phyloP scores from a whole-genome alignment of 768 basidiomycete species.

The Rhizopogon roseolus region DNA sequence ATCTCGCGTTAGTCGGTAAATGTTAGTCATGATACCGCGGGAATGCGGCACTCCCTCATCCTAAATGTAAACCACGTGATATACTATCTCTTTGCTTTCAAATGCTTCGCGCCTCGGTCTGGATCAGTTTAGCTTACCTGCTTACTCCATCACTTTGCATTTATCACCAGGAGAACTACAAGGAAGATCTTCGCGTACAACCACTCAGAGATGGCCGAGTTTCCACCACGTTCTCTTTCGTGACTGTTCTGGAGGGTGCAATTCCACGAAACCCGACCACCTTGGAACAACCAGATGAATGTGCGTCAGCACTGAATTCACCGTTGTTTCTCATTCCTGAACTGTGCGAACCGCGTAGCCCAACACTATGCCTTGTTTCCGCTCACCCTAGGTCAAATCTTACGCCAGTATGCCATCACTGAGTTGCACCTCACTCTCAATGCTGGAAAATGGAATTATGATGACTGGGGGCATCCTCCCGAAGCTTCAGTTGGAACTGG shows the following conservation, averaged over 20 bases:
- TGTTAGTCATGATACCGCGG: too few species aligned
- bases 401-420: constrained; percentile 79
- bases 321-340: neutral
- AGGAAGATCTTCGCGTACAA: constrained; percentile 48
- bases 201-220: constrained; percentile 83
- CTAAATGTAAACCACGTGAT: too few species aligned
- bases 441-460: constrained; percentile 89
- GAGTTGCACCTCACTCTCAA: constrained; percentile 89
- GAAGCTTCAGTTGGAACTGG: constrained; percentile 77
- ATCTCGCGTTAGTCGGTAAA: too few species aligned
- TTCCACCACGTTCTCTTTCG: constrained; percentile 76
- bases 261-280: constrained; percentile 52
- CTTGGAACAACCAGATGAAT: constrained; percentile 40
- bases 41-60: too few species aligned
- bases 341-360: constrained; percentile 33
- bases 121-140: neutral
- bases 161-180: constrained; percentile 28
- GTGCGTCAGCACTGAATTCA: constrained; percentile 27
- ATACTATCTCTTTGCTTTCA: neutral
- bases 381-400: constrained; percentile 78
- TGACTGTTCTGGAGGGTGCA: constrained; percentile 50
- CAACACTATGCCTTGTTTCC: constrained; percentile 90
- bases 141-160: neutral
- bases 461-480: constrained; percentile 76
- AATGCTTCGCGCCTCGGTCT: neutral